Percentiles rank a stretch among this genome's conserved stretches.
phyloP scores from a whole-genome alignment of 2,329 filamentous ascomycete species.

The Penicillium sclerotiorum region DNA sequence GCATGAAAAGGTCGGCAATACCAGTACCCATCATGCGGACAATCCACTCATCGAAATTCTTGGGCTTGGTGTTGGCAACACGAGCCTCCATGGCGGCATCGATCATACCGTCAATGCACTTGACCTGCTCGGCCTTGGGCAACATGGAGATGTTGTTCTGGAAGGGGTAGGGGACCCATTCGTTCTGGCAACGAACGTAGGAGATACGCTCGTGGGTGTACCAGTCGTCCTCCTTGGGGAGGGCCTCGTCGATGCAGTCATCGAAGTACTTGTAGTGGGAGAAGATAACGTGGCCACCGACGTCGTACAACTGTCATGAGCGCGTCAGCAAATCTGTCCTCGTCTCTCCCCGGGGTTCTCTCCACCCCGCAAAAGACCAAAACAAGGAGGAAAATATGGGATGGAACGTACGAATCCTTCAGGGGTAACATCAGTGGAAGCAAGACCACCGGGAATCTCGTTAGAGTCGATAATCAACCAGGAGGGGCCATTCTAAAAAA shows the following conservation, averaged over 20 bases:
- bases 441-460: constrained; percentile 90
- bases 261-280: constrained; percentile 99
- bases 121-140: constrained; percentile 94
- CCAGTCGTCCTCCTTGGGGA: constrained; percentile 94
- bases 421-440: constrained; percentile 89
- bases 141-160: constrained; percentile 99
- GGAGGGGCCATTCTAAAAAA: constrained; percentile 77
- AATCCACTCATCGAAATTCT: constrained; percentile 99
- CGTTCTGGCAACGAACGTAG: constrained; percentile 93
- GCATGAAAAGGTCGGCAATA: constrained; percentile 95
- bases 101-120: constrained; percentile 92
- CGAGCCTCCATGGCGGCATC: constrained; percentile 87
- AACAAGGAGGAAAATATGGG: constrained; percentile 1
- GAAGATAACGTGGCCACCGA: constrained; percentile 97
- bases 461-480: constrained; percentile 96
- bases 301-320: constrained; percentile 81
- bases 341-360: constrained; percentile 7
- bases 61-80: constrained; percentile 86
- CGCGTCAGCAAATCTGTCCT: constrained; percentile 12
- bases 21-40: constrained; percentile 86
- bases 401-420: constrained; percentile 87
- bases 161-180: constrained; percentile 99
- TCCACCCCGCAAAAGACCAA: not conserved
- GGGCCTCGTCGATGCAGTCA: constrained; percentile 95
- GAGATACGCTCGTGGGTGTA: constrained; percentile 98